Evolutionary conservation across 352 stramenopile species (phyloP).

Genomic region (Pythium sukuiense): DNA sequence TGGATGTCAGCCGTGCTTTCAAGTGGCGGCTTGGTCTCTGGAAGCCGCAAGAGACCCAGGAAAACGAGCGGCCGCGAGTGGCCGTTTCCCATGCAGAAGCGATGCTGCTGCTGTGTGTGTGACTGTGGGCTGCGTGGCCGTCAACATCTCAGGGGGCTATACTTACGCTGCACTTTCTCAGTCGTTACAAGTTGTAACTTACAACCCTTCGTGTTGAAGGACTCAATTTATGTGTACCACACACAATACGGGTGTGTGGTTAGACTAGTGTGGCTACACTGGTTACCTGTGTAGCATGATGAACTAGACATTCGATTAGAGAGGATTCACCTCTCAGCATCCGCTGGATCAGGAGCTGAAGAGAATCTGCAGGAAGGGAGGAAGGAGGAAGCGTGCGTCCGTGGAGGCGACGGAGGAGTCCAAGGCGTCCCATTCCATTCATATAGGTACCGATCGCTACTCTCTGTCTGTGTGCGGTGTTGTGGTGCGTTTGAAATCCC

Average conservation of each 20-base stretch:
- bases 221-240: not conserved
- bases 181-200: not conserved
- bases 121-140: not conserved
- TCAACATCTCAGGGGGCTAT: not conserved
- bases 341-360: conserved; percentile 14
- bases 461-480: not conserved
- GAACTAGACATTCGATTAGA: conserved; percentile 7
- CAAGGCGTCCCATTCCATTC: not conserved
- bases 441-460: not conserved
- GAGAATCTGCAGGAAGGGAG: not conserved
- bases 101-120: not conserved
- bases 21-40: not conserved
- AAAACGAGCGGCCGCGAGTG: not conserved
- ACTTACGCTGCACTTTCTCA: conserved; percentile 3
- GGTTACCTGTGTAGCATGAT: conserved; percentile 9
- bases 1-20: not conserved
- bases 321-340: conserved; percentile 7
- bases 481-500: not conserved
- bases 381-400: not conserved
- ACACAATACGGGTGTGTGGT: not conserved
- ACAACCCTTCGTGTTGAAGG: not conserved
- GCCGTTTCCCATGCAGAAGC: not conserved
- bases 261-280: not conserved
- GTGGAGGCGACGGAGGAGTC: not conserved
- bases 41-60: not conserved